Percentiles rank a stretch among this genome's conserved stretches.
Evolutionary conservation across 306 rosid genomes (phyloP).

Genomic region (Rosa multiflora): DNA sequence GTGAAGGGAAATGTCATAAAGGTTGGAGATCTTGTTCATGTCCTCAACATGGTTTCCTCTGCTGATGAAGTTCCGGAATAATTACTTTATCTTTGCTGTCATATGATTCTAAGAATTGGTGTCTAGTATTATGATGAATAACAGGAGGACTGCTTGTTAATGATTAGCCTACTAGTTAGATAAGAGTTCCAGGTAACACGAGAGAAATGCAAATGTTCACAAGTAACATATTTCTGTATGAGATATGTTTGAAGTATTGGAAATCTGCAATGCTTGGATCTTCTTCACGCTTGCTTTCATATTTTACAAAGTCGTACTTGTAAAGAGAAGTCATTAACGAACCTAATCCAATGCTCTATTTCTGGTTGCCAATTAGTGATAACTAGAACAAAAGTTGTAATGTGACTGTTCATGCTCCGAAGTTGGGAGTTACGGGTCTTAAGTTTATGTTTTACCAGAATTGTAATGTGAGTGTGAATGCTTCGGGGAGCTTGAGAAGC

Average conservation of each 20-base stretch:
- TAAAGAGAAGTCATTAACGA: background rate
- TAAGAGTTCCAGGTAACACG: background rate
- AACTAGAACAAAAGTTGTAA: too few relatives aligned
- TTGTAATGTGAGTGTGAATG: too few relatives aligned
- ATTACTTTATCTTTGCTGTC: too few relatives aligned
- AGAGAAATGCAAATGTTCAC: background rate
- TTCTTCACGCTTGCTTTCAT: background rate
- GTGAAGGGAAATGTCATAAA: slow-evolving; percentile 48
- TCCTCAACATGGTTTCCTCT: slow-evolving; percentile 44
- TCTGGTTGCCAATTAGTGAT: background rate
- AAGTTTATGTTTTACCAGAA: too few relatives aligned
- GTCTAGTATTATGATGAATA: background rate
- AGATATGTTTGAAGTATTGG: background rate
- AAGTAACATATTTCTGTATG: background rate
- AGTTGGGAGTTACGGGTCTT: too few relatives aligned
- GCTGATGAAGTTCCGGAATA: too few relatives aligned
- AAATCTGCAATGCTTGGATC: background rate
- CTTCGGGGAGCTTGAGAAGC: too few relatives aligned
- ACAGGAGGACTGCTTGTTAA: background rate
- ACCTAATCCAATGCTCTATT: too few relatives aligned
- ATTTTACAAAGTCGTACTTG: background rate
- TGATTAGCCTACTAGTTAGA: background rate
- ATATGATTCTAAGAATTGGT: too few relatives aligned
- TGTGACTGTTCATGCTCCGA: background rate
- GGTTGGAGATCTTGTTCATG: slow-evolving; percentile 62